Evolutionary conservation across 1,139 yeast species (phyloP), one percentile per base, ranked within the genome.

Genomic region (Hyphopichia burtonii): DNA sequence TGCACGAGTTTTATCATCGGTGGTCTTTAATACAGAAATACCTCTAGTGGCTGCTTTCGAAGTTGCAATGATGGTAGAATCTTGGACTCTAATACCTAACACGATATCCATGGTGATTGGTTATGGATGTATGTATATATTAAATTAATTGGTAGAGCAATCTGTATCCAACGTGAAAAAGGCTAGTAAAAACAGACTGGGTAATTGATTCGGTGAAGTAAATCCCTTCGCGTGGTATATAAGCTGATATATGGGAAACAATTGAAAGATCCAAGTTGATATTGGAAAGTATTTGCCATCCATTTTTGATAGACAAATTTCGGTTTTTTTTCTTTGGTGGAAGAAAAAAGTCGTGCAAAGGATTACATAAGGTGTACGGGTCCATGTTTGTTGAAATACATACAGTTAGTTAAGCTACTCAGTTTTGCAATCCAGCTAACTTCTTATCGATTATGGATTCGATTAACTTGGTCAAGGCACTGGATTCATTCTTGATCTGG

Each of bases 11-110:
- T 93, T 93, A 66, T 89, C 96, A 65, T 93, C 99, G 39, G 79
- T 78, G 40, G 81, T 84, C 59, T 91, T 91, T 55, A 93, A 72
- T 37, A 93, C 80, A 10, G 97, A 86, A 48, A 94, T 90, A 45
- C 99, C 99, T 57, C 99, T 80, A 15, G 96, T 88, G 43, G 86
- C 88, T 4, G 98, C 96, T 63, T 86, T 89, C 17, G 97, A 90
- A 15, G 98, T 87, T 58, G 96, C 97, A 47, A 91, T 66, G 49
- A 93, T 74, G 34, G 93, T 96, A 46, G 83, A 76, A 56, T 89
- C 95, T 55, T 80, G 72, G 32, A 91, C 86, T 58, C 80, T 85
- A 55, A 93, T 84, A 45, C 98, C 98, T 54, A 93, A 73, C 46
- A 91, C 72, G 57, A 91, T 83, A 72, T 93, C 98, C 99, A 93